A percentile compares a stretch with the other conserved stretches of the same genome.
These are phyloP conservation scores for Euptelea pleiosperma DNA, from an alignment of 164 flowering plant species.

Conservation along the genomic window DNA sequence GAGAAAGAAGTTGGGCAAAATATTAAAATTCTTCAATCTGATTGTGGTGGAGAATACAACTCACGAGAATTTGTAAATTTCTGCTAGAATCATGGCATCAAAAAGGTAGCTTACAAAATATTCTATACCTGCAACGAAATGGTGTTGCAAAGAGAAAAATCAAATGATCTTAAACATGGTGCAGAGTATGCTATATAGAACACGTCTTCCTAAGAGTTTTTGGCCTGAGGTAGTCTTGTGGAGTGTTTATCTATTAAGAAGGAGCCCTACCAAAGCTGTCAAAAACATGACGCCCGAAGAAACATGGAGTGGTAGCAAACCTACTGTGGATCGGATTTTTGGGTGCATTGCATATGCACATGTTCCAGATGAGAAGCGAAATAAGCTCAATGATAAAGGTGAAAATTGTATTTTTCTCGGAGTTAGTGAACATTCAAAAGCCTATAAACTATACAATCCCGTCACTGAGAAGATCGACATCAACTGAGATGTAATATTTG, in stretches of 20 bases:
- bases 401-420: slow-evolving; percentile 18
- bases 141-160: slow-evolving; percentile 12
- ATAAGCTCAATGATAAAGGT: slow-evolving; percentile 14
- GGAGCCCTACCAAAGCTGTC: slow-evolving; percentile 1
- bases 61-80: slow-evolving; percentile 6
- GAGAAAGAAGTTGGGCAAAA: slow-evolving; percentile 3
- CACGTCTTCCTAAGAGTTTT: slow-evolving; percentile 6
- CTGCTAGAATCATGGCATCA: slow-evolving; percentile 7
- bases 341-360: slow-evolving; percentile 18
- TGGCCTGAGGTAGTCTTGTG: slow-evolving; percentile 8
- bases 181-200: neutral
- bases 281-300: slow-evolving; percentile 10
- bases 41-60: slow-evolving; percentile 15
- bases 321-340: slow-evolving; percentile 9
- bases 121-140: slow-evolving; percentile 15
- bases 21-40: neutral
- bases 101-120: slow-evolving; percentile 7
- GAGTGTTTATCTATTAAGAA: slow-evolving; percentile 6
- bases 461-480: slow-evolving; percentile 1
- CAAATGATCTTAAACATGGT: slow-evolving; percentile 14
- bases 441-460: slow-evolving; percentile 16
- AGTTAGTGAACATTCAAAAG: slow-evolving; percentile 8
- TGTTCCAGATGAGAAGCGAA: slow-evolving; percentile 13
- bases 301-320: slow-evolving; percentile 4
- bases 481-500: neutral